Evolutionary conservation across 208 protist species (phyloP), one percentile per base, ranked within the genome.

Genomic region (Trypanosoma grayi): DNA sequence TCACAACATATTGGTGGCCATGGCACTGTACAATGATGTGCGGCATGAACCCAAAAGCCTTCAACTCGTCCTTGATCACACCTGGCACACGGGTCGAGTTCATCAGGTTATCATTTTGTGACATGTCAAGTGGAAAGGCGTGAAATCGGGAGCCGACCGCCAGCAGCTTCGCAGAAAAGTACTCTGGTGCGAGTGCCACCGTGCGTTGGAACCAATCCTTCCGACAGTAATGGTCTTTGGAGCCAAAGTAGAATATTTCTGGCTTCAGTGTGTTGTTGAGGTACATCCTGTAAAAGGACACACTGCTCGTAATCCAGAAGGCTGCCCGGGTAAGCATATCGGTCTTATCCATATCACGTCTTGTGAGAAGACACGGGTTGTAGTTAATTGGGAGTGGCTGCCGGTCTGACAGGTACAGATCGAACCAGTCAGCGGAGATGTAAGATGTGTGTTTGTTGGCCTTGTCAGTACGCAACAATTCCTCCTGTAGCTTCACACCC

Each of bases 401-500:
- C 11, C 90, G 77, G 30, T 81, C 70, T 30, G 65, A 67, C 18
- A 96, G 62, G 25, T 63, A 68, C 10, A 69, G 25, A 52, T 94
- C 85, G 53, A 89, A 94, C 62, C 79, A 75, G 63, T 93, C 85
- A 2, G 79, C 82, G 1, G 81, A 93, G 31, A 94, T 85, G 64
- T 88, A 96, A 6, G 82, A 92, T 2, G 87, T 94, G 76, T 94
- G 85, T 27, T 75, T 75, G 47, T 96, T 96, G 4, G 78, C 85
- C 45, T 77, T 78, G 69, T 94, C 77, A 1, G 78, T 94, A 36
- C 73, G 69, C 11, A 79, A 61, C 18, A 96, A 73, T 60, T 90
- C 79, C 5, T 88, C 76, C 10, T 96, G 87, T 16, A 93, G 51
- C 2, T 33, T 41, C 1, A 31, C 46, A n/a, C 87, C 87, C 30